Conservation (phyloP, 495 filamentous ascomycete species). For the Niebla homalea region DNA sequence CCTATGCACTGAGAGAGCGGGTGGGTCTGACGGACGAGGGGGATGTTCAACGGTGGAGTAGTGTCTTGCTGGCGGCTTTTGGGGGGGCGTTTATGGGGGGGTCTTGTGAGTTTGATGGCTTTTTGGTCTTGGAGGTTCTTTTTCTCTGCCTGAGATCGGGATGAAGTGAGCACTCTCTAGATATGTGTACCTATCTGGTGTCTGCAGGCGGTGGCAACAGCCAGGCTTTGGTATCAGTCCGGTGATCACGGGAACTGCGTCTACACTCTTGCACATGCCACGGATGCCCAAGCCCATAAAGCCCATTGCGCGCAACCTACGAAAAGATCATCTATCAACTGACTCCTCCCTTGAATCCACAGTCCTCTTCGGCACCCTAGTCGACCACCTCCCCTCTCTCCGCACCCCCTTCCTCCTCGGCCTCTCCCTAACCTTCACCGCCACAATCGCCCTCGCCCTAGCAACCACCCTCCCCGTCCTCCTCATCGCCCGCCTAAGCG, state of each 20-base stretch:
- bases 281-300: conserved; percentile 12
- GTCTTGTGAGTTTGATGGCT: conserved; percentile 34
- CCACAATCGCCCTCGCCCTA: too few species aligned
- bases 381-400: too few species aligned
- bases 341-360: neutral
- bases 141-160: too few species aligned
- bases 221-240: too few species aligned
- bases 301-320: neutral
- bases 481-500: conserved; percentile 33
- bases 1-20: conserved; percentile 51
- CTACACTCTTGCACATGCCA: neutral
- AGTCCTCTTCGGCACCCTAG: conserved; percentile 22
- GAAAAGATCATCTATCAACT: neutral
- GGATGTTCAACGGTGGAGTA: conserved; percentile 56
- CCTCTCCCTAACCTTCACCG: too few species aligned
- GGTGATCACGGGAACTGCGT: too few species aligned
- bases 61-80: conserved; percentile 63
- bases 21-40: conserved; percentile 44
- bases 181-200: too few species aligned
- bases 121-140: too few species aligned
- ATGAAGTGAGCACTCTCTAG: too few species aligned
- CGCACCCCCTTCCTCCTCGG: too few species aligned
- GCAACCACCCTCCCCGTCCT: too few species aligned
- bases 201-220: too few species aligned
- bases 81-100: conserved; percentile 51